phyloP scores from a whole-genome alignment of 2,329 filamentous ascomycete genomes.

The Verticillium klebahnii region DNA sequence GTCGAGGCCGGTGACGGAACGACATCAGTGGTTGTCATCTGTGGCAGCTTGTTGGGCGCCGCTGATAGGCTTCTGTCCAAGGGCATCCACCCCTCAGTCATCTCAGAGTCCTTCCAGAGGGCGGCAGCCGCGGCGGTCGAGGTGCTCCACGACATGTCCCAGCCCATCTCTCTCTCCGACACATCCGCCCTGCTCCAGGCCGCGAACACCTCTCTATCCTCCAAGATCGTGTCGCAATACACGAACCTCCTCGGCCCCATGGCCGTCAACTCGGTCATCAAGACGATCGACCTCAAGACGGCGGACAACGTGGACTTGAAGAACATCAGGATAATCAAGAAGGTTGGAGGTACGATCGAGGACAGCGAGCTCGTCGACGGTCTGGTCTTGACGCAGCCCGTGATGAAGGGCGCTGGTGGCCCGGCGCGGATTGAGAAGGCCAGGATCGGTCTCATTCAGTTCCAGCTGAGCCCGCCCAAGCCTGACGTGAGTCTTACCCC shows the following conservation, averaged over 20 bases:
- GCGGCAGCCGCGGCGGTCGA: constrained; percentile 85
- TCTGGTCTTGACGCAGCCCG: constrained; percentile 84
- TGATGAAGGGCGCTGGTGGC: constrained; percentile 89
- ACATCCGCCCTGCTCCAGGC: constrained; percentile 89
- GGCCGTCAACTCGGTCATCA: constrained; percentile 94
- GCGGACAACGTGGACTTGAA: constrained; percentile 95
- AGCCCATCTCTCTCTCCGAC: constrained; percentile 84
- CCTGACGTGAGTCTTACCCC: constrained; percentile 65
- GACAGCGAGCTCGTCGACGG: constrained; percentile 97
- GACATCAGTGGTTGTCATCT: constrained; percentile 96
- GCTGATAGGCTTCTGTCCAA: constrained; percentile 88
- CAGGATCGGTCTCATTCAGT: constrained; percentile 93
- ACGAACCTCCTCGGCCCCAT: constrained; percentile 93
- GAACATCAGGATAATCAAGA: constrained; percentile 96
- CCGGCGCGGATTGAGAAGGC: constrained; percentile 96
- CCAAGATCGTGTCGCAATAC: constrained; percentile 98
- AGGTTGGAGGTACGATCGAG: constrained; percentile 95
- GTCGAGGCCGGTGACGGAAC: constrained; percentile 98
- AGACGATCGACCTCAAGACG: constrained; percentile 92
- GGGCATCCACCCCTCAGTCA: constrained; percentile 95
- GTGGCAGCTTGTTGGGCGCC: constrained; percentile 87
- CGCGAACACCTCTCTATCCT: constrained; percentile 93
- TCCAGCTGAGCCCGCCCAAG: constrained; percentile 97
- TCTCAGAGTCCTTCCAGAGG: constrained; percentile 95
- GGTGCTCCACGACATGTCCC: constrained; percentile 91